Conservation (phyloP, 2,329 filamentous ascomycete genomes). For the Stagonosporopsis cucurbitacearum region DNA sequence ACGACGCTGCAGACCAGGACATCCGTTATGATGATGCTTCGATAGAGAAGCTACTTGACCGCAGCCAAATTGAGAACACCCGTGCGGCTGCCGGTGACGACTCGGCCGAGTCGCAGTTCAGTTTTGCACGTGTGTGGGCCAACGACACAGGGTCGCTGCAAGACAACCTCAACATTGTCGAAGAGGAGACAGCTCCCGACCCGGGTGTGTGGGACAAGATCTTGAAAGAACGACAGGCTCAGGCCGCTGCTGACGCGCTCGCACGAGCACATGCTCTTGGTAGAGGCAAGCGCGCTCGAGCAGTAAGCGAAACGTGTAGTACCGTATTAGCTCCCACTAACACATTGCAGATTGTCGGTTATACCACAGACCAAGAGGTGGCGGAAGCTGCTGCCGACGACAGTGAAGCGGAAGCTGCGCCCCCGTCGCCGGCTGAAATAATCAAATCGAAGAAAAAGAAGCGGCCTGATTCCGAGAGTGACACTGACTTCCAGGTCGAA, state of each 20-base stretch:
- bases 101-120: constrained; percentile 80
- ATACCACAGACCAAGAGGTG: constrained; percentile 48
- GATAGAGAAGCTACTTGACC: constrained; percentile 90
- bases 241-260: constrained; percentile 72
- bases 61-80: constrained; percentile 79
- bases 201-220: constrained; percentile 89
- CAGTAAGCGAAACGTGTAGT: constrained; percentile 49
- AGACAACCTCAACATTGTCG: constrained; percentile 64
- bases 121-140: constrained; percentile 89
- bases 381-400: constrained; percentile 24
- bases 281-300: constrained; percentile 77
- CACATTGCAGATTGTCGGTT: constrained; percentile 52
- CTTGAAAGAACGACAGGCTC: constrained; percentile 78
- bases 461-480: constrained; percentile 50
- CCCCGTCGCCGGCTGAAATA: constrained; percentile 41
- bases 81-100: constrained; percentile 61
- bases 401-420: constrained; percentile 25
- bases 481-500: constrained; percentile 58
- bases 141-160: constrained; percentile 76
- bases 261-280: constrained; percentile 79
- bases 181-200: constrained; percentile 64
- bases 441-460: constrained; percentile 37
- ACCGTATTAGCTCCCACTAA: constrained; percentile 11
- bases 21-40: constrained; percentile 82
- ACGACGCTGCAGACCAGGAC: constrained; percentile 71